Base-by-base conservation (phyloP, 352 stramenopile species). In the Phytophthora quininea region DNA sequence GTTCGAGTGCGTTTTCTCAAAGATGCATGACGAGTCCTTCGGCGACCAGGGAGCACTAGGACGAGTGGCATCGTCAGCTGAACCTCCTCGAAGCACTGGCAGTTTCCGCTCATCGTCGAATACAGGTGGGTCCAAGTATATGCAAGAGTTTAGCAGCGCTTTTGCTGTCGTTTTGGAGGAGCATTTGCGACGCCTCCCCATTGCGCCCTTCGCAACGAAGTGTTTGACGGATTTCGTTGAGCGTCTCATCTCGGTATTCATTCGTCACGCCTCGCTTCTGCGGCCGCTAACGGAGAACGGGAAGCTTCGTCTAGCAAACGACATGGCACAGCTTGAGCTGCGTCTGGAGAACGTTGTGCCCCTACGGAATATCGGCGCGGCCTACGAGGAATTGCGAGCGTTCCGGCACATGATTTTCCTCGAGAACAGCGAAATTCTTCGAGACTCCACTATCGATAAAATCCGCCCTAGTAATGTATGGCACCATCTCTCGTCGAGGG, bases 21-120 rank as follows among this genome's bases (percentile, higher is more conserved):
- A 90, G 35, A 96, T 96, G 88, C 88, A 96, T 62, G 77, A 91
- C 14, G 88, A 96, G 54, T 94, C 84, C 6, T 96, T 94, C 58
- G 86, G 75, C 8, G 74, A 92, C 61, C 64, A 76, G 64, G 63
- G 57, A 49, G 65, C 54, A 14, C 45, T 54, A 31, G 27, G 45
- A 9, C 58, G 52, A 30, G 33, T 56, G 31, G 29, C 64, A 54
- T 42, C 29, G 43, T 62, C 47, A 47, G 48, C 35, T 2, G 64
- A 66, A 52, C 38, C 56, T 9, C 63, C 51, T 8, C 63, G 60
- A 49, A 72, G 60, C 64, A 67, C 12, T n/a, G 50, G 59, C 52
- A 55, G 50, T 2, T 38, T 58, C 6, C 64, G 54, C 37, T 64
- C 71, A 15, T 65, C 58, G 14, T 53, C 73, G 11, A 61, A 55